Percentiles rank a stretch among this genome's conserved stretches.
These are phyloP conservation scores for Leishmania guyanensis DNA, from an alignment of 208 protist species.

Conservation along the genomic window DNA sequence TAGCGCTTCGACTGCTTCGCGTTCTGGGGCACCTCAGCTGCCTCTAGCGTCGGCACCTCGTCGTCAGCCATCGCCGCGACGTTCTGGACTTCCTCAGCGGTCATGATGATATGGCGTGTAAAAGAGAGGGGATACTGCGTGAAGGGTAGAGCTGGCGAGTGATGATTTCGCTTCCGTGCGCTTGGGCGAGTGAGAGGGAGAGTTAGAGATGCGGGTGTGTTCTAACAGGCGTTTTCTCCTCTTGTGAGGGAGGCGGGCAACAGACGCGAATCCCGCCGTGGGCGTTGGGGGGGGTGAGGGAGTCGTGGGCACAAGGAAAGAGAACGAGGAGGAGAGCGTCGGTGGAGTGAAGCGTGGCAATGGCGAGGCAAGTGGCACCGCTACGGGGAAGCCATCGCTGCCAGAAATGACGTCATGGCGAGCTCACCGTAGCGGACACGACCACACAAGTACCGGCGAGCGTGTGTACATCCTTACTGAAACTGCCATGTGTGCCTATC, in stretches of 20 bases:
- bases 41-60: constrained; percentile 77
- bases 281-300: not conserved
- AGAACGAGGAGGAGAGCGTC: not conserved
- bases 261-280: not conserved
- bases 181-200: not conserved
- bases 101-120: constrained; percentile 37
- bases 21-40: constrained; percentile 64
- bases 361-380: not conserved
- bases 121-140: not conserved
- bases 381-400: not conserved
- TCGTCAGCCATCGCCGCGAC: constrained; percentile 58
- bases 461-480: not conserved
- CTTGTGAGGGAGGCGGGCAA: too few relatives aligned
- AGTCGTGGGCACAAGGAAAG: not conserved
- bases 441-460: not conserved
- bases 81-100: constrained; percentile 59
- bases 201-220: not conserved
- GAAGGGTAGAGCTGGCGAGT: not conserved
- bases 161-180: not conserved
- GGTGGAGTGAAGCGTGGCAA: not conserved
- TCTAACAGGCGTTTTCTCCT: not conserved
- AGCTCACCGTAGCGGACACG: not conserved
- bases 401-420: not conserved
- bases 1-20: constrained; percentile 94
- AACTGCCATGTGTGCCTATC: not conserved